A percentile compares a stretch with the other conserved stretches of the same genome.
Conservation (phyloP, 169 alveolate species). For the Cryptosporidium ubiquitum region DNA sequence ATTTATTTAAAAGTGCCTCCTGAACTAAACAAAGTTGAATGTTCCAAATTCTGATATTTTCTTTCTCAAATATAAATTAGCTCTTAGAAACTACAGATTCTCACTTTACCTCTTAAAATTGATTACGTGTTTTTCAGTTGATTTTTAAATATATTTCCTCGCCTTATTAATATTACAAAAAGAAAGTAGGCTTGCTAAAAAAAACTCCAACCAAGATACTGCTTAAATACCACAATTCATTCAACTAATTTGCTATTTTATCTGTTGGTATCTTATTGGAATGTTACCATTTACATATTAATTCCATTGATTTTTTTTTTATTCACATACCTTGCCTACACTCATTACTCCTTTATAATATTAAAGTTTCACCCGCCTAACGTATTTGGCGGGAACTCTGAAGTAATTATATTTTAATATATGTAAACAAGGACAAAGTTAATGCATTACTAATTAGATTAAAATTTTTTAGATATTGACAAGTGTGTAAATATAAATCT, state of each 20-base stretch:
- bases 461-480: no score
- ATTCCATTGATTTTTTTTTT: neutral
- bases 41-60: neutral
- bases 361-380: slow-evolving; percentile 10
- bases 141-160: neutral
- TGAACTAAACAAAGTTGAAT: neutral
- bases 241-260: neutral
- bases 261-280: neutral
- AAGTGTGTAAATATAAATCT: neutral
- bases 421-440: neutral
- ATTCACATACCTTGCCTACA: neutral
- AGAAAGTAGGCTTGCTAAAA: neutral
- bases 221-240: neutral
- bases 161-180: neutral
- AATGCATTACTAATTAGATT: no score
- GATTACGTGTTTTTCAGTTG: neutral
- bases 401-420: neutral
- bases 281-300: neutral
- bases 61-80: neutral
- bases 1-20: neutral
- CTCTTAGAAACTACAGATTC: no score
- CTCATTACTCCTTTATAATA: neutral
- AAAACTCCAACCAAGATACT: neutral
- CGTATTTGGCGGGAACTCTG: slow-evolving; percentile 8
- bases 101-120: neutral